Base-by-base conservation (phyloP, 208 protist species). In the Trypanosoma congolense region DNA sequence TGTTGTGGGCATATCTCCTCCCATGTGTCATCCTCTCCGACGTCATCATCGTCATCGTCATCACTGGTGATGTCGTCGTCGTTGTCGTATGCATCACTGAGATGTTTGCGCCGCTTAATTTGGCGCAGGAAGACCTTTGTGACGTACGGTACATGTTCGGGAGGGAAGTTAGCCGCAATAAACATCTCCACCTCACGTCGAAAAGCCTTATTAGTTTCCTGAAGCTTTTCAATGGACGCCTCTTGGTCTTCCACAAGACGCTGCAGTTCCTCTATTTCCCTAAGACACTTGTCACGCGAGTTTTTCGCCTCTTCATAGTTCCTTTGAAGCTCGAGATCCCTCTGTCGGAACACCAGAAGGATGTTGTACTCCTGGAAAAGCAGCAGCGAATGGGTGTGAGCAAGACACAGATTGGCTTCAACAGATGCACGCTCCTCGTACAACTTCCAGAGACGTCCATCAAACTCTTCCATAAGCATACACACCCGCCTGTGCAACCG, bases 361-460 rank as follows among this genome's bases (percentile, higher is more conserved):
- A 98, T 80, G 49, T 95, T 54, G 26, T 98, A 92, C 77, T 99
- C 97, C 57, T 93, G 66, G 56, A 95, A 96, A 3, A 98, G 75
- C 8, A 98, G 55, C 24, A 98, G 76, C 12, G 97, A 70, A 19
- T 83, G 92, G 6, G 93, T 55, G 41, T 97, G 90, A 2, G 90
- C 86, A 25, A 94, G 77, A 65, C 97, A 98, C 2, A 98, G 58
- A 65, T 98, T 96, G 2, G 77, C 83, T 51, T 97, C 95, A 19
- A 98, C 73, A 25, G 68, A 61, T 16, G 89, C 82, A 26, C 93
- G 90, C 40, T 96, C 86, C 2, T 75, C 61, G 26, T 85, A 61
- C 28, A 98, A 71, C 1, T 77, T 49, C 30, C 81, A 75, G 19
- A 97, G 62, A 19, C 80, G 65, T 16, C 61, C 48, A 60, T 97